phyloP scores from a whole-genome alignment of 305 asterid species.

The Fraxinus angustifolia region DNA sequence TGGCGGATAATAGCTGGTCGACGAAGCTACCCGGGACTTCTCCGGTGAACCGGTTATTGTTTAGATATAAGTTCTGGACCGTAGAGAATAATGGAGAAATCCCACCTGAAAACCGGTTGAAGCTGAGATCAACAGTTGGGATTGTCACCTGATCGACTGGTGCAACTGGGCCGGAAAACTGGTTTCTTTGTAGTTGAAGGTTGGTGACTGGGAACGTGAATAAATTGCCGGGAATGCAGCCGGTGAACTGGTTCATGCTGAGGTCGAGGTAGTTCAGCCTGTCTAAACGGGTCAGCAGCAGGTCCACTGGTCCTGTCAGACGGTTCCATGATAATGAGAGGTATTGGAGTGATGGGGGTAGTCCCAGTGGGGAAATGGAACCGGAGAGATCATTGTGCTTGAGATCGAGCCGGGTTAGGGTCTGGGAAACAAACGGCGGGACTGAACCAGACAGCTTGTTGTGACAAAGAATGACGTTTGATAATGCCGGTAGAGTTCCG shows the following conservation, averaged over 20 bases:
- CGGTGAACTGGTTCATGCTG: slow-evolving; percentile 71
- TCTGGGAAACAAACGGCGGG: slow-evolving; percentile 57
- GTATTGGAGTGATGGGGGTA: slow-evolving; percentile 69
- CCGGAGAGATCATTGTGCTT: slow-evolving; percentile 77
- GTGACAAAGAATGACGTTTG: slow-evolving; percentile 67
- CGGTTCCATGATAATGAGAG: slow-evolving; percentile 76
- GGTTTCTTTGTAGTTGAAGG: slow-evolving; percentile 78
- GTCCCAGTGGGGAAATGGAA: slow-evolving; percentile 39
- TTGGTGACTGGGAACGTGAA: slow-evolving; percentile 62
- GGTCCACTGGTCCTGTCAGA: slow-evolving; percentile 64
- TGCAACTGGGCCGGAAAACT: slow-evolving; percentile 55
- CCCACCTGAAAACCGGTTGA: slow-evolving; percentile 62
- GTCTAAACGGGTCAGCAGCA: slow-evolving; percentile 37
- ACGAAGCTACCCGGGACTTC: slow-evolving; percentile 67
- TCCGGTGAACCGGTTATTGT: slow-evolving; percentile 87
- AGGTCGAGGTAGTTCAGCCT: slow-evolving; percentile 65
- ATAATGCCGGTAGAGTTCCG: slow-evolving; percentile 57
- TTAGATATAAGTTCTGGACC: slow-evolving; percentile 65
- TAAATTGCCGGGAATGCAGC: slow-evolving; percentile 49
- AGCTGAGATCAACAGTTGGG: slow-evolving; percentile 75
- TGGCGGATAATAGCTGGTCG: slow-evolving; percentile 62
- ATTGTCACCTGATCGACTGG: slow-evolving; percentile 53
- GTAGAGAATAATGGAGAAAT: slow-evolving; percentile 65
- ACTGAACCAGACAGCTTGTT: slow-evolving; percentile 64
- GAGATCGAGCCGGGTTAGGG: slow-evolving; percentile 70